A percentile compares a stretch with the other conserved stretches of the same genome.
These are phyloP conservation scores for Camellia lanceoleosa DNA, from an alignment of 148 eudicot species.

Conservation along the genomic window DNA sequence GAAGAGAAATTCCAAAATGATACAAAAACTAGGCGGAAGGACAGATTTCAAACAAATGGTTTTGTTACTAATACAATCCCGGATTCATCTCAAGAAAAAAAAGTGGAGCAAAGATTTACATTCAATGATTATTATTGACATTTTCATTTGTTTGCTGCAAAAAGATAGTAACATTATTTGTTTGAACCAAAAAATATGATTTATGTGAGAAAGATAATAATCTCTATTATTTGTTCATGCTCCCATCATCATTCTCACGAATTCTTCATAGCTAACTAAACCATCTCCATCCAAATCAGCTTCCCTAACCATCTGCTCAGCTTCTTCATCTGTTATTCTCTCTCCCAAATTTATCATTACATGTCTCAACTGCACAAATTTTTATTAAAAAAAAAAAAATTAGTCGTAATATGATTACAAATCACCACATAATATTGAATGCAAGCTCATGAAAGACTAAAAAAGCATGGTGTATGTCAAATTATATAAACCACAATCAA, in stretches of 20 bases:
- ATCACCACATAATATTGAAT: too few relatives aligned
- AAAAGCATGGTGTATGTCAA: too few relatives aligned
- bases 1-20: too few relatives aligned
- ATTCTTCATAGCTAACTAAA: slow-evolving; percentile 44
- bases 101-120: not conserved
- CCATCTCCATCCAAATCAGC: slow-evolving; percentile 66
- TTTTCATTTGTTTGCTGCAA: not conserved
- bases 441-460: too few relatives aligned
- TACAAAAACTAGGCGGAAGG: too few relatives aligned
- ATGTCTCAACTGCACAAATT: slow-evolving; percentile 36
- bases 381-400: not conserved
- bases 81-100: not conserved
- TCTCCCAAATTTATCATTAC: slow-evolving; percentile 55
- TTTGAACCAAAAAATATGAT: not conserved
- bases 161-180: not conserved
- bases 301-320: slow-evolving; percentile 47
- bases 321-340: slow-evolving; percentile 45
- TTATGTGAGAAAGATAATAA: not conserved
- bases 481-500: too few relatives aligned
- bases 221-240: not conserved
- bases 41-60: too few relatives aligned
- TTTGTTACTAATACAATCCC: not conserved
- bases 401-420: too few relatives aligned
- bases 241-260: slow-evolving; percentile 43
- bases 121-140: not conserved